phyloP scores from a whole-genome alignment of 2,329 filamentous ascomycete species.

The Ambrosiella xylebori region DNA sequence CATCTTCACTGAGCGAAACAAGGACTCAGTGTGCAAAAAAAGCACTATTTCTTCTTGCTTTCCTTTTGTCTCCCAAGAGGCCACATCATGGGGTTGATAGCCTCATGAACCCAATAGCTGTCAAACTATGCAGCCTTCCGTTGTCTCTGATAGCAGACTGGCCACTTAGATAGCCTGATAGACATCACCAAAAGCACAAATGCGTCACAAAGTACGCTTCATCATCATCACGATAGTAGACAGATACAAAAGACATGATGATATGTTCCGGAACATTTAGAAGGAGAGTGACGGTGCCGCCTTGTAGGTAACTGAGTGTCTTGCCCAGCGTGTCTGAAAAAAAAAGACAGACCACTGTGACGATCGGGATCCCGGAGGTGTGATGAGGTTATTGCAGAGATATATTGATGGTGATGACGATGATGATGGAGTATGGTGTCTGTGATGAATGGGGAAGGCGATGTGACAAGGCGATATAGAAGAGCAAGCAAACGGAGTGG shows the following conservation, averaged over 20 bases:
- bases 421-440: not conserved
- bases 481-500: not conserved
- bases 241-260: not conserved
- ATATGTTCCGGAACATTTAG: not conserved
- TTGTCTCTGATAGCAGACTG: not conserved
- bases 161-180: not conserved
- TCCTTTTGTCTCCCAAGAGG: not conserved
- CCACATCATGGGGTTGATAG: not conserved
- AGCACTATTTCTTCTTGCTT: not conserved
- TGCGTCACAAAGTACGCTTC: not conserved
- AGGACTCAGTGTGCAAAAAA: not conserved
- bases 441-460: not conserved
- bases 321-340: no score
- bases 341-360: no score
- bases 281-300: not conserved
- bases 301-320: no score
- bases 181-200: not conserved
- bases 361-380: not conserved
- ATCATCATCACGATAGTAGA: no score
- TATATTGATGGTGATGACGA: not conserved
- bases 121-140: not conserved
- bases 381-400: not conserved
- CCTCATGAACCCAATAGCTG: not conserved
- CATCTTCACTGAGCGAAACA: not conserved
- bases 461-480: not conserved